Evolutionary conservation across 2,329 filamentous ascomycete species (phyloP).

Genomic region (Xylaria sp.): DNA sequence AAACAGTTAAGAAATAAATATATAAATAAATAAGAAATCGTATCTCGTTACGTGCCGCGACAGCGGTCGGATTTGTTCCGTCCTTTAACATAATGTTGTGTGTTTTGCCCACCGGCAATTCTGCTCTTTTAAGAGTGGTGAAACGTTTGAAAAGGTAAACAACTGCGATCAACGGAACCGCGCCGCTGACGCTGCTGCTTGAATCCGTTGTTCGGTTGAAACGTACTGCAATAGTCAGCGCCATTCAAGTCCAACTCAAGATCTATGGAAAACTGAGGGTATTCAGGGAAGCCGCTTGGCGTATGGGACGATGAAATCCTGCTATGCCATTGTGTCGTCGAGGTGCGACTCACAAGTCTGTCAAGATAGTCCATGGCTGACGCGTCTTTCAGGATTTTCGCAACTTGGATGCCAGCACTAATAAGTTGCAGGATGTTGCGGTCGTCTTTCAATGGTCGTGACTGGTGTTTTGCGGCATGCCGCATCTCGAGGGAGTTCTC

Average conservation of each 20-base stretch:
- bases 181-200: constrained; percentile 58
- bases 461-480: constrained; percentile 85
- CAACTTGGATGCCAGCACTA: constrained; percentile 86
- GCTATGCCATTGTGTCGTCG: neutral
- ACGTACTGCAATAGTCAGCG: constrained; percentile 63
- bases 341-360: constrained; percentile 58
- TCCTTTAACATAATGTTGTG: constrained; percentile 39
- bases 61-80: constrained; percentile 38
- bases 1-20: constrained; percentile 34
- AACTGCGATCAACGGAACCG: constrained; percentile 53
- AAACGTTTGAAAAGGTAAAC: constrained; percentile 43
- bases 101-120: constrained; percentile 32
- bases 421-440: constrained; percentile 88
- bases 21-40: constrained; percentile 35
- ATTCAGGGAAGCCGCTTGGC: constrained; percentile 13
- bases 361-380: constrained; percentile 85
- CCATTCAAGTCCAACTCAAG: neutral
- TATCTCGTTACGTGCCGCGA: constrained; percentile 43
- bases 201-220: constrained; percentile 81
- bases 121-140: constrained; percentile 26
- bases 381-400: constrained; percentile 86
- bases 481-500: constrained; percentile 91
- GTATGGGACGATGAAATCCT: neutral
- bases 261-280: neutral
- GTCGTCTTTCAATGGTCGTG: constrained; percentile 85